Conservation (phyloP, 331 rosid species). For the Arachis monticola region DNA sequence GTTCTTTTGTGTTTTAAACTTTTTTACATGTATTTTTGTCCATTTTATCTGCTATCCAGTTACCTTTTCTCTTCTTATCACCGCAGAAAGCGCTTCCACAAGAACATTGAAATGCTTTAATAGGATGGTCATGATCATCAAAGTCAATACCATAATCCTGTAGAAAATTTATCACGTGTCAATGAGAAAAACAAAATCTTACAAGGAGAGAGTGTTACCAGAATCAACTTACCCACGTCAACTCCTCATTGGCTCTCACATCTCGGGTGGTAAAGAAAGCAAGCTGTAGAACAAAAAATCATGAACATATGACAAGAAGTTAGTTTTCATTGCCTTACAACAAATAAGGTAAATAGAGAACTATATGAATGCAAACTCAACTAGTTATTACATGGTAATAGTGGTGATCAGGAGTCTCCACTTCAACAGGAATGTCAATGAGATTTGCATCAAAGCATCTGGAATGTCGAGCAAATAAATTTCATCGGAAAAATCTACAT, state of each 20-base stretch:
- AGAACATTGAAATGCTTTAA: constrained; percentile 70
- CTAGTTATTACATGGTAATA: constrained; percentile 67
- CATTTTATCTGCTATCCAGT: neutral
- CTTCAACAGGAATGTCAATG: constrained; percentile 81
- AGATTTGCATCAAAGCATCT: constrained; percentile 75
- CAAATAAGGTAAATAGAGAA: constrained; percentile 15
- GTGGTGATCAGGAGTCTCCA: constrained; percentile 89
- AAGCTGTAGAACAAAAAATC: constrained; percentile 55
- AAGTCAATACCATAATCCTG: constrained; percentile 89
- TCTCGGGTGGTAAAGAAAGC: constrained; percentile 73
- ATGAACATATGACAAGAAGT: neutral
- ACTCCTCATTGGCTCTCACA: constrained; percentile 71
- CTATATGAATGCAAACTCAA: constrained; percentile 13
- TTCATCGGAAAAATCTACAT: neutral
- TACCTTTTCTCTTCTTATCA: constrained; percentile 50
- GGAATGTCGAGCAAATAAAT: constrained; percentile 1
- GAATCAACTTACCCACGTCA: constrained; percentile 69
- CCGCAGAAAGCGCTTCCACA: constrained; percentile 71
- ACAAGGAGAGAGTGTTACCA: neutral
- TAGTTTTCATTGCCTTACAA: neutral
- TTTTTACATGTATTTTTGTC: no score
- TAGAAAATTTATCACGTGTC: constrained; percentile 9
- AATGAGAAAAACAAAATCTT: neutral
- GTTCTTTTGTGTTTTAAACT: no score
- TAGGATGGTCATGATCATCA: constrained; percentile 65